These are phyloP conservation scores for Pseudopediastrum boryanum DNA, from an alignment of 139 green algal genomes.

Conservation along the genomic window DNA sequence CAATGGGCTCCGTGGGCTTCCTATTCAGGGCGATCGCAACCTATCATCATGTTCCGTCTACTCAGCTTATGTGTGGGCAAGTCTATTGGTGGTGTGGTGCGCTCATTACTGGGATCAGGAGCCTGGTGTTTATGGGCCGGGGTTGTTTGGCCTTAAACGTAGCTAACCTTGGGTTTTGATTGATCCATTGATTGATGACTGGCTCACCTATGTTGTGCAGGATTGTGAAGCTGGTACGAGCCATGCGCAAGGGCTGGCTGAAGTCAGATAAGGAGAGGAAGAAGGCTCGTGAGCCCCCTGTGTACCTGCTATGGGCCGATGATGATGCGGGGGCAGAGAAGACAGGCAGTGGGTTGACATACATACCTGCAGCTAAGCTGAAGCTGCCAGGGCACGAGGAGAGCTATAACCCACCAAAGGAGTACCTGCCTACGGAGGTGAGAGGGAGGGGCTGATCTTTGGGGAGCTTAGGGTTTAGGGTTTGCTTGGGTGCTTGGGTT, in stretches of 20 bases:
- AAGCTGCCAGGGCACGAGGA: constrained; percentile 92
- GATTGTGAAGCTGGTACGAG: constrained; percentile 77
- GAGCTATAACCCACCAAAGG: constrained; percentile 94
- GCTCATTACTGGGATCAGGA: no score
- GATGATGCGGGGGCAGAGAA: constrained; percentile 71
- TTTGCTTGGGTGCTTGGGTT: neutral
- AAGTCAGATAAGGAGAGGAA: constrained; percentile 52
- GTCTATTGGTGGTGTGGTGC: no score
- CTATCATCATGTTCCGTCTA: no score
- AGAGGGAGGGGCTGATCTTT: neutral
- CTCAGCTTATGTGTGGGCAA: no score
- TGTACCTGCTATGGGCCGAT: constrained; percentile 95
- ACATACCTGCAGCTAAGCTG: constrained; percentile 91
- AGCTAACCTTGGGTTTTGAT: neutral
- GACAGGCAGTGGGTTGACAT: constrained; percentile 80
- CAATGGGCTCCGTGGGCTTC: no score
- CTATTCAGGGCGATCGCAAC: no score
- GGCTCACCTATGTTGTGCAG: constrained; percentile 26
- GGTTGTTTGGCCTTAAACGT: no score
- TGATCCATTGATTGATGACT: neutral
- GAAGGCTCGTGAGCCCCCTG: constrained; percentile 42
- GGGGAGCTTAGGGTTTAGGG: neutral
- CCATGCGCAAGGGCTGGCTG: constrained; percentile 93
- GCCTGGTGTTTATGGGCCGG: no score
- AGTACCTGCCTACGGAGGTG: constrained; percentile 92